Evolutionary conservation across 148 eudicot species (phyloP).

Genomic region (Rhododendron molle): DNA sequence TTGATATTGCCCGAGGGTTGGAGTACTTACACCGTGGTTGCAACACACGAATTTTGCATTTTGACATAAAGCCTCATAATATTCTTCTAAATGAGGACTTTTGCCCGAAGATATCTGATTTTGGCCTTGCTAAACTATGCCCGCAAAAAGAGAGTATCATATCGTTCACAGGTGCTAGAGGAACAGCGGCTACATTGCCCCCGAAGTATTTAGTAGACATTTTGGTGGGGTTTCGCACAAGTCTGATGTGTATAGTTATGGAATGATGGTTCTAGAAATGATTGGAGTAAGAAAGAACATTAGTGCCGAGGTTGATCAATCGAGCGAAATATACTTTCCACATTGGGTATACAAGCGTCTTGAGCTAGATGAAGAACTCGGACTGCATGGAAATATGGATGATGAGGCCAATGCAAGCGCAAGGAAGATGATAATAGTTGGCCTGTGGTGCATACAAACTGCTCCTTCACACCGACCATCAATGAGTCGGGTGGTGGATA

Average conservation of each 20-base stretch:
- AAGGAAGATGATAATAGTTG: conserved; percentile 3
- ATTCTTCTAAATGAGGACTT: neutral
- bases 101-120: neutral
- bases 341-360: neutral
- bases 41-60: no score
- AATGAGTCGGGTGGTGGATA: neutral
- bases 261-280: neutral
- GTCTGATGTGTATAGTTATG: conserved; percentile 3
- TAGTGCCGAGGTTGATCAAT: neutral
- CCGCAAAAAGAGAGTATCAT: neutral
- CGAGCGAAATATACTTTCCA: neutral
- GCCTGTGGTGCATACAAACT: conserved; percentile 9
- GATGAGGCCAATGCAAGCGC: neutral
- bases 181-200: neutral
- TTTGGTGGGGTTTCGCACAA: neutral
- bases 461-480: neutral
- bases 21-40: no score
- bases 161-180: neutral
- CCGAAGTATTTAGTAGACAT: neutral
- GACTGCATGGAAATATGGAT: neutral
- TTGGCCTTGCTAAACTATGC: conserved; percentile 5
- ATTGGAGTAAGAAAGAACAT: neutral
- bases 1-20: no score
- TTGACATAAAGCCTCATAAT: neutral
- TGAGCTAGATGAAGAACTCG: neutral